phyloP scores from a whole-genome alignment of 768 basidiomycete genomes.

The Suillus subluteus region DNA sequence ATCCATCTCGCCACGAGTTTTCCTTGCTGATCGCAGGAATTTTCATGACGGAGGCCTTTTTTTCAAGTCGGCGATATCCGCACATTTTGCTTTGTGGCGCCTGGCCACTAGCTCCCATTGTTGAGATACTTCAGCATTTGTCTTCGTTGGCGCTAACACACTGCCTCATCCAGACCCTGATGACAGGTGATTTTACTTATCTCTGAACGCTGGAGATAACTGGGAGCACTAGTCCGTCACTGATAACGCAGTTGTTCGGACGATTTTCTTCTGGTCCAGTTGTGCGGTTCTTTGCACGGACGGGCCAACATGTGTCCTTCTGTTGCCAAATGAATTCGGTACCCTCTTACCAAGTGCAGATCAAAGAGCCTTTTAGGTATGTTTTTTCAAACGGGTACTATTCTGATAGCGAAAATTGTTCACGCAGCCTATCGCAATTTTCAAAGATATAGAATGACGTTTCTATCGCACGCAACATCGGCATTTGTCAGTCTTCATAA shows the following conservation, averaged over 20 bases:
- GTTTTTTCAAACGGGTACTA: slow-evolving; percentile 5
- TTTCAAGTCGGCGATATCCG: slow-evolving; percentile 1
- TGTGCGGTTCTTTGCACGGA: background rate
- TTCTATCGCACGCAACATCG: background rate
- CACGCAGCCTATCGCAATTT: slow-evolving; percentile 8
- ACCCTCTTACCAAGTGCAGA: background rate
- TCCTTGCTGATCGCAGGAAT: background rate
- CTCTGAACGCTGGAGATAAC: slow-evolving; percentile 3
- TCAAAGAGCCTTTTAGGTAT: background rate
- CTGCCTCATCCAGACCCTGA: background rate
- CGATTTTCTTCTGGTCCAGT: background rate
- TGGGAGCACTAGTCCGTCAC: slow-evolving; percentile 4
- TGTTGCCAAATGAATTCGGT: background rate
- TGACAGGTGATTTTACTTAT: slow-evolving; percentile 7
- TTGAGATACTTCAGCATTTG: background rate
- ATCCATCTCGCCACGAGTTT: background rate
- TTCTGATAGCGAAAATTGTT: slow-evolving; percentile 9
- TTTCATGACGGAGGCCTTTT: background rate
- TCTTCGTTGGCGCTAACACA: slow-evolving; percentile 6
- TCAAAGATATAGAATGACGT: background rate
- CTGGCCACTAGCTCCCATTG: background rate
- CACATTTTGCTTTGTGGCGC: slow-evolving; percentile 9
- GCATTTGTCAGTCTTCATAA: slow-evolving; percentile 1
- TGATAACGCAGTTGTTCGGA: slow-evolving; percentile 4
- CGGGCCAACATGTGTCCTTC: background rate